These are phyloP conservation scores for Tricholoma sp. DNA, from an alignment of 768 basidiomycete species.

Conservation along the genomic window DNA sequence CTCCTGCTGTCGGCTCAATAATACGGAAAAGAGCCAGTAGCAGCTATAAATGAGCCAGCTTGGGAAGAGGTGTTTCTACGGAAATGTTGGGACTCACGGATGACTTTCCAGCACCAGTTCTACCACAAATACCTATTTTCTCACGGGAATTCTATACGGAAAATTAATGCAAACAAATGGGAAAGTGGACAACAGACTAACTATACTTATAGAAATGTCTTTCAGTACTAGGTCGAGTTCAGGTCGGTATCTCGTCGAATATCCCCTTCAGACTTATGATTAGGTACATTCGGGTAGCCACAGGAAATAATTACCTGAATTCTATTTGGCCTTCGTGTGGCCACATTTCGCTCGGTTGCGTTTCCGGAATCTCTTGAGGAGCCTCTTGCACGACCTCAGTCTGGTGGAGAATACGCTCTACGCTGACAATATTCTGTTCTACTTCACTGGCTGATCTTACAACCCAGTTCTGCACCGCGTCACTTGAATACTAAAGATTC, in stretches of 20 bases:
- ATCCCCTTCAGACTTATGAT: conserved; percentile 37
- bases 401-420: conserved; percentile 85
- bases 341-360: conserved; percentile 56
- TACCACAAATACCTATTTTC: conserved; percentile 86
- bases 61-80: background rate
- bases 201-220: conserved; percentile 66
- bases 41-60: conserved; percentile 29
- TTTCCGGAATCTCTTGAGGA: conserved; percentile 59
- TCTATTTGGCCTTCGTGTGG: conserved; percentile 68
- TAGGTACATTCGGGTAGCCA: conserved; percentile 1
- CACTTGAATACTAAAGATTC: background rate
- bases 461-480: conserved; percentile 38
- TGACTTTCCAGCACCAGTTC: conserved; percentile 81
- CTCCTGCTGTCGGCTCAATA: conserved; percentile 63
- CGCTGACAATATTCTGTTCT: conserved; percentile 87
- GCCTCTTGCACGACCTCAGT: conserved; percentile 71
- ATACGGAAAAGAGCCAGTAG: conserved; percentile 74
- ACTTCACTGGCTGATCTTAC: conserved; percentile 83
- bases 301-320: conserved; percentile 50
- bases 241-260: conserved; percentile 75
- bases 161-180: conserved; percentile 1
- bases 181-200: conserved; percentile 23
- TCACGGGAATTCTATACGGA: conserved; percentile 61
- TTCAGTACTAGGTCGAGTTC: conserved; percentile 80
- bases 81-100: conserved; percentile 39